Evolutionary conservation across 2,329 filamentous ascomycete species (phyloP), one percentile per base, ranked within the genome.

Genomic region (Aspergillus pseudonomiae): DNA sequence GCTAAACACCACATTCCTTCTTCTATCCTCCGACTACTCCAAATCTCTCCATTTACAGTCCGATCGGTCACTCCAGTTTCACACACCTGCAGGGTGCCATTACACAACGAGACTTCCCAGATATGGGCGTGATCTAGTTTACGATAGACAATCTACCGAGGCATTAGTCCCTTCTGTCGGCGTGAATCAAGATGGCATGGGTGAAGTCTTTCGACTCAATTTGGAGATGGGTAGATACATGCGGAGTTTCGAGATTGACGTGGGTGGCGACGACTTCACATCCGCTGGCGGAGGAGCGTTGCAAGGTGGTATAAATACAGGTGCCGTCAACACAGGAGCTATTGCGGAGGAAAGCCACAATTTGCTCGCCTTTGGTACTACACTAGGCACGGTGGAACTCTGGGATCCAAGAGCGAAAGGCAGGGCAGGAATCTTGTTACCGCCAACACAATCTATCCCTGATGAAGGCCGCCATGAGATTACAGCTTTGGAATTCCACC

Each of bases 11-110:
- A 96, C 92, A 1, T 98, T 99, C 76, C 83, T 92, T 39, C 85
- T 99, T 6, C 88, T 98, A 39, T 95, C 93, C 1, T 86, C 88
- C 69, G 95, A 99, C 78, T 97, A 97, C 78, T 91, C 92, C 57
- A 99, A 99, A 80, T 96, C 93, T 36, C 80, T 98, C 39, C 95
- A 99, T 76, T 86, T 99, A 14, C 96, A 99, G 76, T 90, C 89
- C 69, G 95, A 99, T 78, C 89, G 95, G 65, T 90, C 89, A 65
- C 86, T 99, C 70, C 94, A 99, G 77, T 94, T 99, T 70, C 95
- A 99, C 76, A 97, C 92, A 0, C 91, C 91, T 5, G 89, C 89
- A 72, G 94, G 94, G 65, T 90, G 93, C 64, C 94, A 97, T 78
- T 94, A 97, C 76, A 88, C 90, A 63, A 90, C 92, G n/a, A 88